Conservation (phyloP, 306 rosid genomes). For the Prunus dulcis region DNA sequence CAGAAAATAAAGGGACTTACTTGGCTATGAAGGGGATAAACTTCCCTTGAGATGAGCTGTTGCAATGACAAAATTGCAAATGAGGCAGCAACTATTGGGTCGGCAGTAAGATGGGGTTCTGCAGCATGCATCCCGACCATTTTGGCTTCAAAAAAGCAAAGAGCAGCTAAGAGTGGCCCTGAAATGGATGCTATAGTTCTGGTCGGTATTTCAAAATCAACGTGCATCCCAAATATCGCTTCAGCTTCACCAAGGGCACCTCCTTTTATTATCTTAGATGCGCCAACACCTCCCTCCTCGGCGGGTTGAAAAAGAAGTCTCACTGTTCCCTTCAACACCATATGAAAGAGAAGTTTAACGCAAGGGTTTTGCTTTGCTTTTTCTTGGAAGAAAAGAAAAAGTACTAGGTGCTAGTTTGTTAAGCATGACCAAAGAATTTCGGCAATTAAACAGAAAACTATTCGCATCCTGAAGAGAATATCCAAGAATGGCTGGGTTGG, state of each 20-base stretch:
- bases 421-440: too few species aligned
- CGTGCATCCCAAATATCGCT: conserved; percentile 62
- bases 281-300: conserved; percentile 68
- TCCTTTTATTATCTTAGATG: conserved; percentile 51
- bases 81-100: conserved; percentile 66
- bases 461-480: too few species aligned
- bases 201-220: conserved; percentile 29
- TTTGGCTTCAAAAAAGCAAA: conserved; percentile 49
- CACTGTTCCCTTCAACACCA: conserved; percentile 64
- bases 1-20: conserved; percentile 15
- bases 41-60: conserved; percentile 70
- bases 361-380: not conserved
- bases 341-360: not conserved
- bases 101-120: conserved; percentile 39
- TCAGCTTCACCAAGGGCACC: conserved; percentile 57
- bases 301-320: conserved; percentile 71
- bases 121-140: conserved; percentile 62
- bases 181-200: conserved; percentile 50
- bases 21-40: conserved; percentile 56
- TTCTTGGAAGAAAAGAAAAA: too few species aligned
- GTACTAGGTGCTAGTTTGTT: too few species aligned
- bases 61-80: conserved; percentile 64
- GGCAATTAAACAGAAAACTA: too few species aligned
- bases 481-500: too few species aligned
- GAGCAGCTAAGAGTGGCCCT: conserved; percentile 59